Evolutionary conservation across 441 rosid species (phyloP).

Genomic region (Bruguiera hainesii): DNA sequence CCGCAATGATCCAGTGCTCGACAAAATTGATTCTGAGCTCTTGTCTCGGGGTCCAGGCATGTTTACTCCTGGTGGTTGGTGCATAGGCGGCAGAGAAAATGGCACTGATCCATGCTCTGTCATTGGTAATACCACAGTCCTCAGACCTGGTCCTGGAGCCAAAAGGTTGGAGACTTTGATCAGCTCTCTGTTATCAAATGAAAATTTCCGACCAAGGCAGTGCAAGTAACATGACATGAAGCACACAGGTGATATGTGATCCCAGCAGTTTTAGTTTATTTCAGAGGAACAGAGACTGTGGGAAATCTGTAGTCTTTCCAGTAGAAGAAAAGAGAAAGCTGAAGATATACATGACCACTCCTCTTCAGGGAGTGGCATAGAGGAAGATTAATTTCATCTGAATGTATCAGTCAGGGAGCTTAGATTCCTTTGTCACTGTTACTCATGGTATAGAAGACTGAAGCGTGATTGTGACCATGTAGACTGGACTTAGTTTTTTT

Average conservation of each 20-base stretch:
- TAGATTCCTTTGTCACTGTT: background rate
- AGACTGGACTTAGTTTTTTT: background rate
- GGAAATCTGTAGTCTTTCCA: conserved; percentile 13
- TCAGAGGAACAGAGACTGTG: conserved; percentile 17
- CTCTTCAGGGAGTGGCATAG: conserved; percentile 8
- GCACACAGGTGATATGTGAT: conserved; percentile 16
- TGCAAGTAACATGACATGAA: conserved; percentile 50
- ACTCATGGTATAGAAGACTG: background rate
- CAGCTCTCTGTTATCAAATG: conserved; percentile 52
- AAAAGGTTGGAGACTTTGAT: conserved; percentile 67
- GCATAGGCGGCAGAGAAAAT: conserved; percentile 61
- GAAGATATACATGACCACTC: conserved; percentile 13
- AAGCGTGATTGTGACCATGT: background rate
- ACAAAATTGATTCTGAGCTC: conserved; percentile 72
- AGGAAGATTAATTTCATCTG: conserved; percentile 12
- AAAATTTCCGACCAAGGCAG: conserved; percentile 76
- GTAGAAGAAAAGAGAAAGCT: conserved; percentile 12
- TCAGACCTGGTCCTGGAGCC: conserved; percentile 79
- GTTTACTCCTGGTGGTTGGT: conserved; percentile 92
- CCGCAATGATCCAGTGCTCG: conserved; percentile 67
- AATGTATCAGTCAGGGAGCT: conserved; percentile 2
- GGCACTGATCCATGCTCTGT: conserved; percentile 74
- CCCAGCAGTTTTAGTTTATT: conserved; percentile 13
- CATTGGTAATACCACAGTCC: conserved; percentile 46
- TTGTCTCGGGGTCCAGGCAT: conserved; percentile 54